phyloP scores from a whole-genome alignment of 176 grass and related monocot genomes.

The Canna indica region DNA sequence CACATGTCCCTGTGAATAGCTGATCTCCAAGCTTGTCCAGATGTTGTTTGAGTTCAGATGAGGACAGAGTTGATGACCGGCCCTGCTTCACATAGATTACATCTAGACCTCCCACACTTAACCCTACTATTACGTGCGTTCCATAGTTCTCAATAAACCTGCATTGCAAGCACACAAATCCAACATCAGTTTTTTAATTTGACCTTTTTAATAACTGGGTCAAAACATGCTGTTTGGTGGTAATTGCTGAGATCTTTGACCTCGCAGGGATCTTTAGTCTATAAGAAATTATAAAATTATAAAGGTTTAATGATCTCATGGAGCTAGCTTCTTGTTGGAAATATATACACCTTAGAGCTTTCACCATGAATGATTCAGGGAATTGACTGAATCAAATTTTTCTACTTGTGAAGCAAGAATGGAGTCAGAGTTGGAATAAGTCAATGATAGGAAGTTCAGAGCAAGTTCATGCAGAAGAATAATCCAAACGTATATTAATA shows the following conservation, averaged over 20 bases:
- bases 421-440: not conserved
- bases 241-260: not conserved
- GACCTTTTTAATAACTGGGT: not conserved
- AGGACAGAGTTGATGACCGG: conserved; percentile 45
- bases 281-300: not conserved
- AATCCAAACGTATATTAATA: not conserved
- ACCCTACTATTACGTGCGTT: conserved; percentile 62
- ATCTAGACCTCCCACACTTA: conserved; percentile 84
- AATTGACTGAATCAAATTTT: not conserved
- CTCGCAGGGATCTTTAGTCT: not conserved
- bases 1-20: conserved; percentile 74
- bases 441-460: not conserved
- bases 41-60: conserved; percentile 61
- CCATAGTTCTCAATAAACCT: conserved; percentile 88
- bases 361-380: not conserved
- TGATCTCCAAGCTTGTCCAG: conserved; percentile 75
- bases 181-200: not conserved
- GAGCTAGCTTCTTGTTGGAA: not conserved
- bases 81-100: conserved; percentile 86
- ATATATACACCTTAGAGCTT: not conserved
- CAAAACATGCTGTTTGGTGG: not conserved
- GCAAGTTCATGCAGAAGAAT: not conserved
- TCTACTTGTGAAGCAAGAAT: not conserved
- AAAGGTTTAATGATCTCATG: no score
- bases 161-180: not conserved